Base-by-base conservation (phyloP, 345 rosid species). In the Mercurialis annua region DNA sequence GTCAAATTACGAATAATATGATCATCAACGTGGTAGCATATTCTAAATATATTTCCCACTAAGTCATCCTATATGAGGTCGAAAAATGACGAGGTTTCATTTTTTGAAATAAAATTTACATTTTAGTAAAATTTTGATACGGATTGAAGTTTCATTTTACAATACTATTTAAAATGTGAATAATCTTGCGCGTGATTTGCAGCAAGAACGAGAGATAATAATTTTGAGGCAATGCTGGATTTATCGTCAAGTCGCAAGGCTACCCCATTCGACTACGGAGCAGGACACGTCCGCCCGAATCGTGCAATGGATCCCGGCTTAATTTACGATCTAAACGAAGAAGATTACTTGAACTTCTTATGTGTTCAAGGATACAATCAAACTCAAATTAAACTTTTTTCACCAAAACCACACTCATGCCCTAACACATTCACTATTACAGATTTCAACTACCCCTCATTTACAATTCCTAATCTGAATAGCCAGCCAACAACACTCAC, bases 361-460 rank as follows among this genome's bases (percentile, higher is more conserved):
- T 87, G 86, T 10, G 71, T 59, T 11, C 71, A 48, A 1, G 86
- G 81, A 31, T 77, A 87, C 61, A 76, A 66, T 12, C 23, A 55
- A 12, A 69, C 26, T 17, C 36, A 44, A 10, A 31, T 85, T 7
- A 40, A 12, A 21, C 0, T 68, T 7, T 70, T 78, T 64, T 47
- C 70, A 0, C 63, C 66, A 0, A 54, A 58, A 48, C 70, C 77
- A 18, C 69, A 75, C 74, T 2, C 18, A 6, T 83, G 89, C 46
- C 76, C 81, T 0, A 31, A 73, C 46, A 34, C 71, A 1, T 74
- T 64, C 64, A 67, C 26, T 1, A 2, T 82, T 5, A 26, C 31
- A 4, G 65, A 78, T 47, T 77, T 85, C 56, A 87, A 87, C 84
- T 81, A 85, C 75, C 89, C 92, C 18, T 80, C 90, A 10, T 75